phyloP scores from a whole-genome alignment of 2,329 filamentous ascomycete genomes.

The Pseudocercospora pini-densiflorae region DNA sequence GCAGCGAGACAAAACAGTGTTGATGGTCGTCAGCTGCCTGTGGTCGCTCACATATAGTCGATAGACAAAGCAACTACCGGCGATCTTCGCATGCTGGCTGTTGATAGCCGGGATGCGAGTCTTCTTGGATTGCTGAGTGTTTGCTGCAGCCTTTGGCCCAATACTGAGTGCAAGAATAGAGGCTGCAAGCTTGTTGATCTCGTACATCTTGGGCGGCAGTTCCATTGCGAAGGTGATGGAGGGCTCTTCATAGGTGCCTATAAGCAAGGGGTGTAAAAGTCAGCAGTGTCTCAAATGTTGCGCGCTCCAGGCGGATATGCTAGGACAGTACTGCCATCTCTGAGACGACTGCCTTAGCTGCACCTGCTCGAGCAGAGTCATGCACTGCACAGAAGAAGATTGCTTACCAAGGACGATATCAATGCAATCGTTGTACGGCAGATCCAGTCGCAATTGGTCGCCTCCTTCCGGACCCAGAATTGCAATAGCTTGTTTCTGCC shows the following conservation, averaged over 20 bases:
- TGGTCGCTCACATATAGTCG: constrained; percentile 36
- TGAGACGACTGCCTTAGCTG: no score
- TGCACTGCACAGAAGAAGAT: no score
- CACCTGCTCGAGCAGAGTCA: no score
- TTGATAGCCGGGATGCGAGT: constrained; percentile 44
- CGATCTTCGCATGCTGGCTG: constrained; percentile 43
- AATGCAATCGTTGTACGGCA: constrained; percentile 50
- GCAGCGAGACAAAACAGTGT: constrained; percentile 29
- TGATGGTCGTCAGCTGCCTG: constrained; percentile 32
- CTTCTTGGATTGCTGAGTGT: constrained; percentile 30
- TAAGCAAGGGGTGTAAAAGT: no score
- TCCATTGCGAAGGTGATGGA: constrained; percentile 46
- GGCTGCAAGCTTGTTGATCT: constrained; percentile 20
- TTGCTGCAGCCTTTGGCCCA: constrained; percentile 22
- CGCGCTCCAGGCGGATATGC: no score
- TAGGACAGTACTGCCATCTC: no score
- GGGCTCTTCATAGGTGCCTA: constrained; percentile 33
- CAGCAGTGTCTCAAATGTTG: no score
- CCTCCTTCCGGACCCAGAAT: constrained; percentile 26
- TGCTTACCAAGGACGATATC: constrained; percentile 39
- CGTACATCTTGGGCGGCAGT: constrained; percentile 47
- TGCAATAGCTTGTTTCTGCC: constrained; percentile 32
- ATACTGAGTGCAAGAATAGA: constrained; percentile 11
- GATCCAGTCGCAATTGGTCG: constrained; percentile 43
- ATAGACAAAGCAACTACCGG: constrained; percentile 58